Evolutionary conservation across 805 yeast genomes (phyloP), one percentile per base, ranked within the genome.

Genomic region (Metschnikowia colocasiae): DNA sequence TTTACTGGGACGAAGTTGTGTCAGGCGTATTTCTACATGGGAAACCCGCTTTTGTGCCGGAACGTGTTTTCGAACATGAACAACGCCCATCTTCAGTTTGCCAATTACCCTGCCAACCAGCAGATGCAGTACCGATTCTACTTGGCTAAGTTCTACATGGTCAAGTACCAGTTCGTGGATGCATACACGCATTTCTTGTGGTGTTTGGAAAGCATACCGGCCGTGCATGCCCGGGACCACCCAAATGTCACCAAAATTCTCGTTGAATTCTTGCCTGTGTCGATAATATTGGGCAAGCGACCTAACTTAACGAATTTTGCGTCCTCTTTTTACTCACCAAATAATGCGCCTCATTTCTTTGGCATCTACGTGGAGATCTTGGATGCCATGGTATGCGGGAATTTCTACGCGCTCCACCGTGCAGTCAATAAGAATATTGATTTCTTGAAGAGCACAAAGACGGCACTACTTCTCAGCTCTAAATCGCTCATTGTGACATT

Each of bases 1-100:
- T 78, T 70, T 53, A 64, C 82, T 12, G 83, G 86, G 1, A 72
- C 71, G 30, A 68, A 69, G 47, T 64, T 83, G 42, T 82, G 86
- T 58, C 71, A 76, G 47, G 63, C 79, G 5, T 84, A 83, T 60
- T 82, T 79, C 58, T 65, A 61, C 33, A 73, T 82, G 19, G 75
- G 71, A 26, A 79, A 76, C 26, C 84, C 85, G 5, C 67, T 80
- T 53, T 63, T 80, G 15, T 82, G 87, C 61, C 73, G 80, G 30
- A 81, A 82, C 54, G 80, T 82, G 33, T 80, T 81, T 56, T 74
- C 83, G 29, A 82, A 81, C 59, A 75, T 82, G 68, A 79, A 76
- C 54, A 77, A 78, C 40, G 69, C 82, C 16, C 65, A 68, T 20
- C 63, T 81, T 33, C 69, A 67, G 33, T 71, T 73, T 44, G 53